Conservation (phyloP, 805 yeast genomes). For the Candida lessepsii region DNA sequence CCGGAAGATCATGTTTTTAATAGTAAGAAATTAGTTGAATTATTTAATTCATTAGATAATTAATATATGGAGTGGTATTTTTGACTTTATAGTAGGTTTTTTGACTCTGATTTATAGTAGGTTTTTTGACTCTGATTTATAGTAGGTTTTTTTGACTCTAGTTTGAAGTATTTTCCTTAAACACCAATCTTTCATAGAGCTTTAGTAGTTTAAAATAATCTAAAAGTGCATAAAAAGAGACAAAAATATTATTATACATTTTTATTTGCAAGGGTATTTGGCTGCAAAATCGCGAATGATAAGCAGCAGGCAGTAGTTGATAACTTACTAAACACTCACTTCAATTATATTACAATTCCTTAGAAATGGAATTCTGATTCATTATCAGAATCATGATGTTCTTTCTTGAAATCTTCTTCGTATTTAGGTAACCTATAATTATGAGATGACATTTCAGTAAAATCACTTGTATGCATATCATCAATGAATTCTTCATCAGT, state of each 20-base stretch:
- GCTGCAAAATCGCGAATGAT: background rate
- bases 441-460: conserved; percentile 12
- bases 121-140: too few species aligned
- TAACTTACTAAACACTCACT: background rate
- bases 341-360: too few species aligned
- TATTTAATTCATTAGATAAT: conserved; percentile 19
- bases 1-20: conserved; percentile 52
- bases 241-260: background rate
- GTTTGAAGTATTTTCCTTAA: too few species aligned
- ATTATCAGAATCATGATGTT: conserved; percentile 18
- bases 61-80: background rate
- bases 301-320: background rate
- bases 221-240: background rate
- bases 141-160: too few species aligned
- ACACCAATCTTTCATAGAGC: too few species aligned
- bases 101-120: too few species aligned
- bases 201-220: too few species aligned
- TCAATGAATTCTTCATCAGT: conserved; percentile 13
- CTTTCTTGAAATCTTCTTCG: conserved; percentile 16
- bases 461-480: conserved; percentile 13
- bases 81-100: background rate
- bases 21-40: conserved; percentile 49
- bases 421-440: conserved; percentile 13
- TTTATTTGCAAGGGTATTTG: background rate
- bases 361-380: conserved; percentile 26